These are phyloP conservation scores for Metarhizium anisopliae DNA, from an alignment of 2,329 filamentous ascomycete species.

Conservation along the genomic window DNA sequence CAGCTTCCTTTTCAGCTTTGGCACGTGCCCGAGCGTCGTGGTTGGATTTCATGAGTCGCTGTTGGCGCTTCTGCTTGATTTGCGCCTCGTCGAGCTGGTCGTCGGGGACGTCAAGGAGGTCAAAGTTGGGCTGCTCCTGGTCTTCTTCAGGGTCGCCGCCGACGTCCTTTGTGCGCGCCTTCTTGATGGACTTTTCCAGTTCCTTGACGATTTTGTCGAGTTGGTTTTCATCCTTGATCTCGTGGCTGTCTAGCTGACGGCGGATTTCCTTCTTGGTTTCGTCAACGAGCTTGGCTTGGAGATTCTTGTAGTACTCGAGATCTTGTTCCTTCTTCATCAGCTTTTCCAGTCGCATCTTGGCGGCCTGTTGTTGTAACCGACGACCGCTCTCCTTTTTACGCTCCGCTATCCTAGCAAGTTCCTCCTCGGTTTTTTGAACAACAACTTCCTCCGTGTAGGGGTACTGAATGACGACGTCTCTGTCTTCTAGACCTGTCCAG, in stretches of 20 bases:
- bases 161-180: constrained; percentile 86
- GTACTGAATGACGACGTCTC: constrained; percentile 83
- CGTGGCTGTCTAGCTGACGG: constrained; percentile 77
- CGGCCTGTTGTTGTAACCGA: constrained; percentile 87
- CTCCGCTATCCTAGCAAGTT: constrained; percentile 82
- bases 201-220: constrained; percentile 81
- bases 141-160: constrained; percentile 75
- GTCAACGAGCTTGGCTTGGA: constrained; percentile 63
- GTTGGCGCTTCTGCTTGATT: constrained; percentile 85
- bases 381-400: constrained; percentile 91
- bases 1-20: constrained; percentile 90
- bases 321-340: constrained; percentile 94
- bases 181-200: constrained; percentile 81
- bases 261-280: constrained; percentile 88
- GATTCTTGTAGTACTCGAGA: constrained; percentile 81
- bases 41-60: constrained; percentile 87
- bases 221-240: constrained; percentile 82
- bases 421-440: constrained; percentile 87
- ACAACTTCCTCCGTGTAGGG: constrained; percentile 88
- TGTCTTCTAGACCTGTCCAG: constrained; percentile 84
- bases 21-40: constrained; percentile 88
- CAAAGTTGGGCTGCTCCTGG: constrained; percentile 75
- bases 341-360: constrained; percentile 94
- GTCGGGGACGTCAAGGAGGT: constrained; percentile 79
- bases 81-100: constrained; percentile 88